These are phyloP conservation scores for Exophiala xenobiotica DNA, from an alignment of 2,329 filamentous ascomycete genomes.

Conservation along the genomic window DNA sequence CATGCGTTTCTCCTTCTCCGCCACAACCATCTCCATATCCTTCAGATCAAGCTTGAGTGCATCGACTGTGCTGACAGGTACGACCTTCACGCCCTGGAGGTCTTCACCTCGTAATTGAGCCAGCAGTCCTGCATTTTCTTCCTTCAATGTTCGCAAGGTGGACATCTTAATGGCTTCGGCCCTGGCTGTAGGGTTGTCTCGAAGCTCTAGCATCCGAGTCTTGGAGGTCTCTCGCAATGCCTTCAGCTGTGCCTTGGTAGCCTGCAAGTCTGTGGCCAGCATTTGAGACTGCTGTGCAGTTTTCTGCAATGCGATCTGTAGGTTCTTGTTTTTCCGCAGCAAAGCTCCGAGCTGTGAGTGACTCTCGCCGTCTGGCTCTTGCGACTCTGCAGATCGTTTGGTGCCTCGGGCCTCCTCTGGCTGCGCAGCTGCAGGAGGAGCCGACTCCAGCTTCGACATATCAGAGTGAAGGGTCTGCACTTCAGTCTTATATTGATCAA, in stretches of 20 bases:
- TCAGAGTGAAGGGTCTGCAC: constrained; percentile 72
- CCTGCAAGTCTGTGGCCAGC: constrained; percentile 72
- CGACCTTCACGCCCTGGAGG: constrained; percentile 54
- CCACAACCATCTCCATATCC: constrained; percentile 68
- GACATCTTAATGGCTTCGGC: constrained; percentile 79
- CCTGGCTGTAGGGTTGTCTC: constrained; percentile 88
- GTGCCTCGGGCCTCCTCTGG: constrained; percentile 47
- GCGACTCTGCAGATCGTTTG: constrained; percentile 62
- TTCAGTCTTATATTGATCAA: constrained; percentile 83
- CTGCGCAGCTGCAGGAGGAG: constrained; percentile 39
- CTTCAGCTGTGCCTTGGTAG: constrained; percentile 70
- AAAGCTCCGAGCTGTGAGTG: constrained; percentile 78
- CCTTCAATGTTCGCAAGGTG: constrained; percentile 72
- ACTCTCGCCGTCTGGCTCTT: constrained; percentile 45
- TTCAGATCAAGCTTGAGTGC: constrained; percentile 73
- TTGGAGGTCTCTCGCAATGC: constrained; percentile 66
- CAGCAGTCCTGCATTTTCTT: constrained; percentile 81
- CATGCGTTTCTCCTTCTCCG: constrained; percentile 73
- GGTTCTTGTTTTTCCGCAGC: constrained; percentile 79
- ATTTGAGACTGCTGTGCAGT: constrained; percentile 69
- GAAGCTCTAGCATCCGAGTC: constrained; percentile 79
- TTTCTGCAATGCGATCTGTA: constrained; percentile 73
- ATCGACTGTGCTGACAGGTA: constrained; percentile 75
- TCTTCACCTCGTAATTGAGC: constrained; percentile 61
- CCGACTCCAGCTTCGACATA: constrained; percentile 63